Evolutionary conservation across 768 basidiomycete genomes (phyloP).

Genomic region (Boletus rufocinnamomeus): DNA sequence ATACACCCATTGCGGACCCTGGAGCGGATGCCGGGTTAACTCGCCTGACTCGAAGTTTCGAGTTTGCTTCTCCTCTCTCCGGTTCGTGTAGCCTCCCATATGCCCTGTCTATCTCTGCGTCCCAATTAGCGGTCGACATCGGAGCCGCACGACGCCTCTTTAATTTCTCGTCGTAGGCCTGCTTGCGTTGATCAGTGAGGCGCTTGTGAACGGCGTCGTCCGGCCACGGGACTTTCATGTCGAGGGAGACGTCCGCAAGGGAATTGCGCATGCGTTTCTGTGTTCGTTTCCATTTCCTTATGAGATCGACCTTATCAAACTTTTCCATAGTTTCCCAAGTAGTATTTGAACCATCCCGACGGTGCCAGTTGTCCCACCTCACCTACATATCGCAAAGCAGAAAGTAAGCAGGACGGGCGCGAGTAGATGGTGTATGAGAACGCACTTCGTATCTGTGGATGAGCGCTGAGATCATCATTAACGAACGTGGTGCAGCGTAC

Average conservation of each 20-base stretch:
- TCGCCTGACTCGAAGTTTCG: slow-evolving; percentile 27
- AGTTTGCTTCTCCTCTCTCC: slow-evolving; percentile 26
- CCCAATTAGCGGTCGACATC: slow-evolving; percentile 25
- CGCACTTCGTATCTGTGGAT: slow-evolving; percentile 35
- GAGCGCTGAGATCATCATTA: slow-evolving; percentile 5
- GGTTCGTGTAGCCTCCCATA: slow-evolving; percentile 27
- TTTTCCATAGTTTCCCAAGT: slow-evolving; percentile 47
- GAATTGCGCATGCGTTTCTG: slow-evolving; percentile 35
- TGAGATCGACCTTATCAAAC: slow-evolving; percentile 19
- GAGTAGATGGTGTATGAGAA: background rate
- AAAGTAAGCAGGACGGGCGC: background rate
- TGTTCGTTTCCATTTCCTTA: slow-evolving; percentile 37
- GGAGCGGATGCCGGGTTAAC: slow-evolving; percentile 6
- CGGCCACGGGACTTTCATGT: slow-evolving; percentile 42
- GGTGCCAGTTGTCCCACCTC: slow-evolving; percentile 53
- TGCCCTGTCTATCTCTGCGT: slow-evolving; percentile 28
- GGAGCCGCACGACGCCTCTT: slow-evolving; percentile 16
- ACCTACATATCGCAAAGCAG: slow-evolving; percentile 39
- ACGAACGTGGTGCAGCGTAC: background rate
- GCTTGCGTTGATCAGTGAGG: slow-evolving; percentile 43
- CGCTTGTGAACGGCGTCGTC: slow-evolving; percentile 46
- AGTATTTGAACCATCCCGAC: slow-evolving; percentile 52
- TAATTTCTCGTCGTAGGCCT: slow-evolving; percentile 49
- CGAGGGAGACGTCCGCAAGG: slow-evolving; percentile 35
- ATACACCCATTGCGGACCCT: slow-evolving; percentile 9